Conservation (phyloP, 140 eudicot species). For the Ambrosia hybrid region DNA sequence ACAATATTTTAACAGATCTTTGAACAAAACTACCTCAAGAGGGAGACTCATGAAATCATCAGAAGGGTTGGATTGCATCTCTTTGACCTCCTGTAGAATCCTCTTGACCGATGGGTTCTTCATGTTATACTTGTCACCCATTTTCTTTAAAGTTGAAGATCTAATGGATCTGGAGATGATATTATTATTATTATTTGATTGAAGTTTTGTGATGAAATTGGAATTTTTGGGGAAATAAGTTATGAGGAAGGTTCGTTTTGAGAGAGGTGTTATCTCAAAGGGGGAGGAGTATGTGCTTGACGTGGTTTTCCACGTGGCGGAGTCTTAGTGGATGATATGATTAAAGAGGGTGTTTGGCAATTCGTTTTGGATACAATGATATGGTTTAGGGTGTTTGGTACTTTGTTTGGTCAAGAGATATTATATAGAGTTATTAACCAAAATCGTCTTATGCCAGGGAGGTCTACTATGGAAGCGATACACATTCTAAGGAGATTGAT, state of each 20-base stretch:
- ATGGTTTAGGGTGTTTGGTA: too few species aligned
- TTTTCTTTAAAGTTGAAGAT: slow-evolving; percentile 11
- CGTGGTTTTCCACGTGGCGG: slow-evolving; percentile 28
- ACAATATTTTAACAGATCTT: not conserved
- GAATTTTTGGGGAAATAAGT: not conserved
- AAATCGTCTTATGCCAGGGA: too few species aligned
- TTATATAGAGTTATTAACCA: too few species aligned
- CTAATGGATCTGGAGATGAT: slow-evolving; percentile 15
- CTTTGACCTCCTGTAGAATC: slow-evolving; percentile 89
- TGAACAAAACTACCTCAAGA: slow-evolving; percentile 61
- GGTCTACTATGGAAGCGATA: too few species aligned
- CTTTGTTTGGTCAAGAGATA: too few species aligned
- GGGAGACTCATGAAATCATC: slow-evolving; percentile 96
- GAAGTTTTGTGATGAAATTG: slow-evolving; percentile 10
- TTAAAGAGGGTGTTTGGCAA: not conserved
- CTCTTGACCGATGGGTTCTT: slow-evolving; percentile 95
- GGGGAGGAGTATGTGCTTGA: not conserved
- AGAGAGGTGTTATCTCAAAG: slow-evolving; percentile 6
- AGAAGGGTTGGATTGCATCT: slow-evolving; percentile 97
- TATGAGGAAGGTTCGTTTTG: not conserved
- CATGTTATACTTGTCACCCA: slow-evolving; percentile 82
- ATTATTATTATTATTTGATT: not conserved
- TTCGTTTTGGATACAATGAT: not conserved
- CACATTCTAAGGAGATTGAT: too few species aligned
- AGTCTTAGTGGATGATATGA: not conserved